Evolutionary conservation across 2,329 filamentous ascomycete species (phyloP).

Genomic region (Bertia moriformis): DNA sequence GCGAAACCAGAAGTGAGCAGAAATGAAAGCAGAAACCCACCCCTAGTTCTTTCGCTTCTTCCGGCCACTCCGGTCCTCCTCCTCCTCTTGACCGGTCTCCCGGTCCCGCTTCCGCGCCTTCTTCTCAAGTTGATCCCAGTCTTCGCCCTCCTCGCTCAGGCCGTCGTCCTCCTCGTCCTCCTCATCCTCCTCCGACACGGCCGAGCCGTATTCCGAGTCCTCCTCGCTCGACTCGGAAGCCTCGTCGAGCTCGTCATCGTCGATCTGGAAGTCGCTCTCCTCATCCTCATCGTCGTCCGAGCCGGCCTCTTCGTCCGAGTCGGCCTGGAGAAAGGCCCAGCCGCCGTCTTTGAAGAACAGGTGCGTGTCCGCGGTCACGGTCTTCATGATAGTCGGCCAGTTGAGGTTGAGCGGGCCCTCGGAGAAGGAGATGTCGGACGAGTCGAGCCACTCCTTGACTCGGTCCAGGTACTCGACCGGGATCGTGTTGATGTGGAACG

Average conservation of each 20-base stretch:
- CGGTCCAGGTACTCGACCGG: slow-evolving; percentile 87
- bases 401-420: slow-evolving; percentile 95
- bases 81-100: slow-evolving; percentile 45
- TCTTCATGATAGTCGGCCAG: slow-evolving; percentile 99
- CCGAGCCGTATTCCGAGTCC: slow-evolving; percentile 85
- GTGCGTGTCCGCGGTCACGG: slow-evolving; percentile 82
- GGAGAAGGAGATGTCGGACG: slow-evolving; percentile 81
- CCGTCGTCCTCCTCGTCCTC: slow-evolving; percentile 58
- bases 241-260: slow-evolving; percentile 73
- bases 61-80: slow-evolving; percentile 60
- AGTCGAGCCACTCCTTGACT: slow-evolving; percentile 96
- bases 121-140: slow-evolving; percentile 88
- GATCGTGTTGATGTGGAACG: slow-evolving; percentile 93
- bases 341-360: slow-evolving; percentile 90
- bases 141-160: slow-evolving; percentile 68
- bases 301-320: slow-evolving; percentile 76
- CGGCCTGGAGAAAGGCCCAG: slow-evolving; percentile 80
- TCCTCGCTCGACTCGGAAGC: slow-evolving; percentile 65
- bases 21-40: slow-evolving; percentile 22
- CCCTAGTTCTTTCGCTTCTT: slow-evolving; percentile 51
- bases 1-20: too few relatives aligned
- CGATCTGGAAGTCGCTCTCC: slow-evolving; percentile 84
- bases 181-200: slow-evolving; percentile 67
- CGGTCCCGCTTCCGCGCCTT: slow-evolving; percentile 79
- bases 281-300: slow-evolving; percentile 68